These are phyloP conservation scores for Colletotrichum tropicicola DNA, from an alignment of 2,329 filamentous ascomycete species.

Conservation along the genomic window DNA sequence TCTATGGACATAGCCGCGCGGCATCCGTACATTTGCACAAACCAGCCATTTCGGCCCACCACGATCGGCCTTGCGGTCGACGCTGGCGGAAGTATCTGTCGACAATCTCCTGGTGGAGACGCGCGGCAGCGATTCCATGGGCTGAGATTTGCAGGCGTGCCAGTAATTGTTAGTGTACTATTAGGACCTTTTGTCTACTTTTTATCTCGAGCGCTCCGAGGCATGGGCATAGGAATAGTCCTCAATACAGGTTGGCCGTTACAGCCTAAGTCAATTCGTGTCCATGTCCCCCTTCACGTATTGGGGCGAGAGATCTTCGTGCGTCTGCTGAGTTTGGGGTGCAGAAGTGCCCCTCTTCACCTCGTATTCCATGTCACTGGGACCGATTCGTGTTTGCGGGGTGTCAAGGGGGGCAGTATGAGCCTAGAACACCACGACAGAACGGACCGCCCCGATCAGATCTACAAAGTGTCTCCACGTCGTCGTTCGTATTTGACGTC, in stretches of 20 bases:
- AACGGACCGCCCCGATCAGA: constrained; percentile 1
- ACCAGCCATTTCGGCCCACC: neutral
- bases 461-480: constrained; percentile 4
- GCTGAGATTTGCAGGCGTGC: constrained; percentile 19
- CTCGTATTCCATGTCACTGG: constrained; percentile 9
- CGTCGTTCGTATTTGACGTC: neutral
- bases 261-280: neutral
- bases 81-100: neutral
- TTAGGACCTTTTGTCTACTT: constrained; percentile 29
- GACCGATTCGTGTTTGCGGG: constrained; percentile 25
- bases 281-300: neutral
- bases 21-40: constrained; percentile 31
- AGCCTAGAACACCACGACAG: constrained; percentile 2
- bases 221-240: constrained; percentile 23
- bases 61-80: neutral
- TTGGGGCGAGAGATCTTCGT: neutral
- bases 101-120: neutral
- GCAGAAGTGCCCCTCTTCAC: constrained; percentile 8
- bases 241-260: constrained; percentile 27
- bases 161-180: constrained; percentile 32
- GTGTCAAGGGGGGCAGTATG: constrained; percentile 11
- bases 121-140: neutral
- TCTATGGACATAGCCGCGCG: constrained; percentile 30
- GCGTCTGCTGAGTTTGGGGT: neutral
- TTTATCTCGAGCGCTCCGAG: constrained; percentile 23